A percentile compares a stretch with the other conserved stretches of the same genome.
These are phyloP conservation scores for Lactarius hatsudake DNA, from an alignment of 768 basidiomycete genomes.

Conservation along the genomic window DNA sequence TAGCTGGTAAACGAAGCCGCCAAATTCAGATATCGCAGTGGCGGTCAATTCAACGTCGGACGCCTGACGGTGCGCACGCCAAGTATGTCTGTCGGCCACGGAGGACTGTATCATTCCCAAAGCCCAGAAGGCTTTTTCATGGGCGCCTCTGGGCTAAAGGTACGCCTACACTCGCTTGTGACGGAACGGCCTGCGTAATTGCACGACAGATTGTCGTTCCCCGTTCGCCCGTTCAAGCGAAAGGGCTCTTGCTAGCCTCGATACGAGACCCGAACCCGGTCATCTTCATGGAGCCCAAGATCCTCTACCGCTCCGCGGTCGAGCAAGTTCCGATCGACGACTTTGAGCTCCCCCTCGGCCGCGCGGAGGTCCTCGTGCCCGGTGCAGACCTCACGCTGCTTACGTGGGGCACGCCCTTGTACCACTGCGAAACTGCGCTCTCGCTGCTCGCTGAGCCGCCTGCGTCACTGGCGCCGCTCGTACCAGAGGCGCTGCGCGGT, in stretches of 20 bases:
- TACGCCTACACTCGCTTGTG: constrained; percentile 29
- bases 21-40: constrained; percentile 88
- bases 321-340: constrained; percentile 93
- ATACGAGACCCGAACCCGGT: constrained; percentile 94
- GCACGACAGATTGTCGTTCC: constrained; percentile 71
- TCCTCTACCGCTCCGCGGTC: constrained; percentile 88
- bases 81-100: constrained; percentile 89
- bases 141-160: constrained; percentile 87
- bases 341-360: constrained; percentile 76
- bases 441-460: constrained; percentile 69
- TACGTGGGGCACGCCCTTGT: constrained; percentile 92
- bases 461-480: constrained; percentile 53
- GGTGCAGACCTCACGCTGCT: constrained; percentile 88
- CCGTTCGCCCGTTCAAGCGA: constrained; percentile 93
- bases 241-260: constrained; percentile 80
- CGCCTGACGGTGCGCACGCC: constrained; percentile 80
- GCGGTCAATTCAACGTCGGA: constrained; percentile 80
- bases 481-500: constrained; percentile 61
- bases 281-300: constrained; percentile 93
- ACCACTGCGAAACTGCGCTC: constrained; percentile 83
- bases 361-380: constrained; percentile 69
- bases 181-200: background rate
- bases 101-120: constrained; percentile 92
- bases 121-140: constrained; percentile 95
- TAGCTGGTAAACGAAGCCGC: constrained; percentile 95